Conservation (phyloP, 2,329 filamentous ascomycete species). For the Xylaria arbuscula region DNA sequence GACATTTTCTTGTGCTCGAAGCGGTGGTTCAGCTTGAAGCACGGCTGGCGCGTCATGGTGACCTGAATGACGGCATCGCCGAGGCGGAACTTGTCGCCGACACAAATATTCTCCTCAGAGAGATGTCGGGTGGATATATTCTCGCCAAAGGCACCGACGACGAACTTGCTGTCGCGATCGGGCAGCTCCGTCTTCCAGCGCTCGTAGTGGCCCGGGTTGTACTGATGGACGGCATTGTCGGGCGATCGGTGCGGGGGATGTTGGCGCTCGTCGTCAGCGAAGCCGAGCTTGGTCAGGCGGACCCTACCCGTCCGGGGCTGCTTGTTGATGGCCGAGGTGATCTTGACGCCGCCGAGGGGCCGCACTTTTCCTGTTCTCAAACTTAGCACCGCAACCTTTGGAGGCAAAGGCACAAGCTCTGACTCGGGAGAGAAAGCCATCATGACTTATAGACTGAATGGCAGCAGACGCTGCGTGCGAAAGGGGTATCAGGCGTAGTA, state of each 20-base stretch:
- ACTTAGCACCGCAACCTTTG: constrained; percentile 63
- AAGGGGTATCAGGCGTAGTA: background rate
- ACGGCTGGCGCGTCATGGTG: constrained; percentile 70
- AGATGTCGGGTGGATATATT: constrained; percentile 67
- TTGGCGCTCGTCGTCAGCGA: constrained; percentile 70
- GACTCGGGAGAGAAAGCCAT: constrained; percentile 40
- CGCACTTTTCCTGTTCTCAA: constrained; percentile 68
- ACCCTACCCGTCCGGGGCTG: constrained; percentile 56
- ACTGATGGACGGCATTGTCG: constrained; percentile 72
- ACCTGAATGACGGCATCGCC: constrained; percentile 65
- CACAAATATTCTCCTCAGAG: constrained; percentile 72
- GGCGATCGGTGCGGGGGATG: constrained; percentile 66
- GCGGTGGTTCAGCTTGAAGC: constrained; percentile 75
- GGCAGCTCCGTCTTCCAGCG: constrained; percentile 65
- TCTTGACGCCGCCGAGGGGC: constrained; percentile 60
- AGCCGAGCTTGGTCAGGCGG: constrained; percentile 59
- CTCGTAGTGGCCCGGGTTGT: constrained; percentile 68
- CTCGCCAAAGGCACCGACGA: constrained; percentile 71
- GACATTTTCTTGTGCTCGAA: constrained; percentile 72
- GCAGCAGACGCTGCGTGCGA: background rate
- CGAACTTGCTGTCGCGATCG: constrained; percentile 61
- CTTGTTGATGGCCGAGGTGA: constrained; percentile 69
- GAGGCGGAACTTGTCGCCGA: constrained; percentile 70
- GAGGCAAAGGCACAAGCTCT: constrained; percentile 46
- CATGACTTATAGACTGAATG: background rate